phyloP scores from a whole-genome alignment of 192 early-diverging fungal genomes.

The Oehlia diaphana region DNA sequence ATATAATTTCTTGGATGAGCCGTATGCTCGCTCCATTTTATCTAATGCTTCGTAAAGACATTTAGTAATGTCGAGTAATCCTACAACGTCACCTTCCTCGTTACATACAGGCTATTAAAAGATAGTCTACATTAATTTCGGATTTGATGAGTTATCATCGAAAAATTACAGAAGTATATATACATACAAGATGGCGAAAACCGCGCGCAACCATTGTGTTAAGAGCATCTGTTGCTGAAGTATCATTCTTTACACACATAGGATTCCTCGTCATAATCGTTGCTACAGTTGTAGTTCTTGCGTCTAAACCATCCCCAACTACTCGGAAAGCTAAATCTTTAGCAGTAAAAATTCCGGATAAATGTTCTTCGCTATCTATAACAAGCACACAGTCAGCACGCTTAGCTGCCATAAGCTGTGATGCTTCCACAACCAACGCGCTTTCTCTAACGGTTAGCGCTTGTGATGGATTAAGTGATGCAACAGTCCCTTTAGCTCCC shows the following conservation, averaged over 20 bases:
- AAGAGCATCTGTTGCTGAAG: slow-evolving; percentile 77
- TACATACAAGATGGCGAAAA: slow-evolving; percentile 74
- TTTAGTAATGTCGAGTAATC: slow-evolving; percentile 82
- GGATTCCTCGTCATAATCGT: slow-evolving; percentile 92
- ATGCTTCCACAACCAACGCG: slow-evolving; percentile 75
- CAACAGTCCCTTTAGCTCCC: slow-evolving; percentile 80
- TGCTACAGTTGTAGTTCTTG: slow-evolving; percentile 69
- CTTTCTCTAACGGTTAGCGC: slow-evolving; percentile 84
- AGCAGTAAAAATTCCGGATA: slow-evolving; percentile 95
- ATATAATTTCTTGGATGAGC: slow-evolving; percentile 77
- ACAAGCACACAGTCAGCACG: slow-evolving; percentile 92
- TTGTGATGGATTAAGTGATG: slow-evolving; percentile 79
- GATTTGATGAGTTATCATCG: neutral
- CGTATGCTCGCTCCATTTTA: slow-evolving; percentile 83
- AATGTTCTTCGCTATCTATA: slow-evolving; percentile 88
- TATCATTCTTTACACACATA: slow-evolving; percentile 82
- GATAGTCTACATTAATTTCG: neutral
- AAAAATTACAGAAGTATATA: neutral
- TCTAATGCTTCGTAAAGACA: slow-evolving; percentile 84
- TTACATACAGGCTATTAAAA: slow-evolving; percentile 70
- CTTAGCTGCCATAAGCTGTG: slow-evolving; percentile 98
- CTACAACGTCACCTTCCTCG: slow-evolving; percentile 84
- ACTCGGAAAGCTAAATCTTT: slow-evolving; percentile 97
- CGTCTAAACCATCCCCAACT: slow-evolving; percentile 67
- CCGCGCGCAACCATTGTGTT: slow-evolving; percentile 81